phyloP scores from a whole-genome alignment of 148 eudicot genomes.

The Chenopodium suecicum region DNA sequence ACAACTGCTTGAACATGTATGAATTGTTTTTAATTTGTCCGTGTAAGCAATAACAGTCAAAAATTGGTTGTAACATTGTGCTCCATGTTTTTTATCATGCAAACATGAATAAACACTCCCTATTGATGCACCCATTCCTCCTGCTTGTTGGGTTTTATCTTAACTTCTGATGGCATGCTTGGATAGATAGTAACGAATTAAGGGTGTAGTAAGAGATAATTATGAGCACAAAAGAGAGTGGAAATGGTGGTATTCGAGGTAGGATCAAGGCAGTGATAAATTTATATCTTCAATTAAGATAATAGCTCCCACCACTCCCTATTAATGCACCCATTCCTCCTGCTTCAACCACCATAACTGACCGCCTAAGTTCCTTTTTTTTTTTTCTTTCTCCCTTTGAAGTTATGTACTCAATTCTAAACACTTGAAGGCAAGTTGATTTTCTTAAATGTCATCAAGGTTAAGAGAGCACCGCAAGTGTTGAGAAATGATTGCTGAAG shows the following conservation, averaged over 20 bases:
- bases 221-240: not conserved
- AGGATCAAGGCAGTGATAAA: not conserved
- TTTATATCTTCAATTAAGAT: not conserved
- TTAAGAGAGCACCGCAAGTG: not conserved
- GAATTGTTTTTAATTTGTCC: too few relatives aligned
- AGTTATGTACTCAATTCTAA: not conserved
- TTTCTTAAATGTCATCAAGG: not conserved
- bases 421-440: not conserved
- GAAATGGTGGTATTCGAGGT: not conserved
- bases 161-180: not conserved
- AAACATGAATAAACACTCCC: not conserved
- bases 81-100: not conserved
- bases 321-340: not conserved
- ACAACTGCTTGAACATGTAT: not conserved
- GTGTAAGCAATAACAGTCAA: not conserved
- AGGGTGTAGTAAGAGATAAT: not conserved
- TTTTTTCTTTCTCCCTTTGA: not conserved
- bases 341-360: not conserved
- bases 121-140: too few relatives aligned
- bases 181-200: not conserved
- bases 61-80: not conserved
- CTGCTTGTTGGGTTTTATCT: not conserved
- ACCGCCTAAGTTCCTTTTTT: not conserved
- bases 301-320: not conserved
- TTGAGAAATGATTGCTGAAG: slow-evolving; percentile 1